Percentiles rank a stretch among this genome's conserved stretches.
phyloP scores from a whole-genome alignment of 345 rosid species.

The Euphorbia tirucalli region DNA sequence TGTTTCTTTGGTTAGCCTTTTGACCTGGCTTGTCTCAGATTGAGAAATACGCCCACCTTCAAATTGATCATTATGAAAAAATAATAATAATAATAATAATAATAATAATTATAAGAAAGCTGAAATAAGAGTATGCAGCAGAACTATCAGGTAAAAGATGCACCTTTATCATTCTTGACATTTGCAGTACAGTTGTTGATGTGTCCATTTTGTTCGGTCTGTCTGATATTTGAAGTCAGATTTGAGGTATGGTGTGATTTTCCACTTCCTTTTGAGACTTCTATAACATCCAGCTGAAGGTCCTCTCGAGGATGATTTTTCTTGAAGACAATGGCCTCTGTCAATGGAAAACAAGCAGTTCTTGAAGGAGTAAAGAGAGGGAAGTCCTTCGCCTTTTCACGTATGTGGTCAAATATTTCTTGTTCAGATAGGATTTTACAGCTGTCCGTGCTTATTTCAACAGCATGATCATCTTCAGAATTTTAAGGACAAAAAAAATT shows the following conservation, averaged over 20 bases:
- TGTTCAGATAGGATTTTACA: constrained; percentile 49
- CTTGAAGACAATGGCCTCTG: constrained; percentile 41
- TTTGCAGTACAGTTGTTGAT: constrained; percentile 24
- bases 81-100: too few relatives aligned
- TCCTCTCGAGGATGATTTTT: constrained; percentile 44
- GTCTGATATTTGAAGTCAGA: constrained; percentile 23
- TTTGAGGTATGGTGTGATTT: constrained; percentile 29
- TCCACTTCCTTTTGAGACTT: constrained; percentile 24
- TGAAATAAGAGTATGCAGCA: not conserved
- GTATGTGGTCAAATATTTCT: constrained; percentile 78
- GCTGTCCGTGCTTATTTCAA: constrained; percentile 42
- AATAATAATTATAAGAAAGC: too few relatives aligned
- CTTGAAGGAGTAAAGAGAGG: constrained; percentile 46
- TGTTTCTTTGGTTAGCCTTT: constrained; percentile 45
- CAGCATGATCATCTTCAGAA: constrained; percentile 39
- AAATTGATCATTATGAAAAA: constrained; percentile 10
- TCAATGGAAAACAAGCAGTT: constrained; percentile 29
- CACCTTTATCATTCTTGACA: constrained; percentile 39
- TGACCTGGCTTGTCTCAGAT: constrained; percentile 23
- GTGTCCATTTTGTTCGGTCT: constrained; percentile 19
- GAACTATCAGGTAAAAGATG: constrained; percentile 6
- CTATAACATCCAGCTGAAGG: constrained; percentile 34
- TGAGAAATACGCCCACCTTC: constrained; percentile 34
- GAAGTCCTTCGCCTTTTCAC: constrained; percentile 72
- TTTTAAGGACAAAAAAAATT: constrained; percentile 12